Percentiles rank a stretch among this genome's conserved stretches.
Conservation (phyloP, 208 protist species). For the Trypanosoma vivax region DNA sequence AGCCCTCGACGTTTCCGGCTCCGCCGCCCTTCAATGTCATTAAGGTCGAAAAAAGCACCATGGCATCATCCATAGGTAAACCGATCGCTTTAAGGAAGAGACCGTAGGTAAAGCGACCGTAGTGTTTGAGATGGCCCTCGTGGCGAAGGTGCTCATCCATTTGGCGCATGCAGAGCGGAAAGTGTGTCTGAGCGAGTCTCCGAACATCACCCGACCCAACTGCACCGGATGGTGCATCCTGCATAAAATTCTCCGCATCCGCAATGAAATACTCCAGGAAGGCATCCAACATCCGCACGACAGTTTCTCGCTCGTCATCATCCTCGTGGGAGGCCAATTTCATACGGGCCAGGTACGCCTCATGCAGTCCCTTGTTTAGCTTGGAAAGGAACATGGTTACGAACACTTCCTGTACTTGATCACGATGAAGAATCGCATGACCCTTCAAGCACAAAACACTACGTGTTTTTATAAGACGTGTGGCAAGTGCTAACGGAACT, state of each 20-base stretch:
- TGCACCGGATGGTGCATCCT: conserved; percentile 47
- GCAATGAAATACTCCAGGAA: conserved; percentile 80
- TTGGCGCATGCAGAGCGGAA: conserved; percentile 89
- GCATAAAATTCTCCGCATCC: conserved; percentile 43
- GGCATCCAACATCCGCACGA: conserved; percentile 80
- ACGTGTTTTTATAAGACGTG: conserved; percentile 68
- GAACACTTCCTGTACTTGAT: conserved; percentile 84
- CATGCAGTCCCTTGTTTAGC: conserved; percentile 68
- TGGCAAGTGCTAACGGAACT: conserved; percentile 66
- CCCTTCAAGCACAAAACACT: conserved; percentile 61
- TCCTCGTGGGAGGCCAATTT: conserved; percentile 57
- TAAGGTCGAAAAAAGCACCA: conserved; percentile 76
- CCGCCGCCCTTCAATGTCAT: conserved; percentile 77
- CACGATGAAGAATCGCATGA: conserved; percentile 62
- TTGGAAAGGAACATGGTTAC: conserved; percentile 62
- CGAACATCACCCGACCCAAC: conserved; percentile 71
- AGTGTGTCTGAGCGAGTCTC: conserved; percentile 74
- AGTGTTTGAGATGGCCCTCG: conserved; percentile 85
- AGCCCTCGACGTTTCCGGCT: conserved; percentile 54
- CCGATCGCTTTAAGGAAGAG: conserved; percentile 89
- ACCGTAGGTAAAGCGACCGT: conserved; percentile 85
- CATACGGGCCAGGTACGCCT: conserved; percentile 58
- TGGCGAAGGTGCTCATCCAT: conserved; percentile 75
- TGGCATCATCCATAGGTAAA: conserved; percentile 73
- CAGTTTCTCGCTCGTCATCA: conserved; percentile 48